Conservation (phyloP, 805 yeast species). For the Suhomyces faveliae region DNA sequence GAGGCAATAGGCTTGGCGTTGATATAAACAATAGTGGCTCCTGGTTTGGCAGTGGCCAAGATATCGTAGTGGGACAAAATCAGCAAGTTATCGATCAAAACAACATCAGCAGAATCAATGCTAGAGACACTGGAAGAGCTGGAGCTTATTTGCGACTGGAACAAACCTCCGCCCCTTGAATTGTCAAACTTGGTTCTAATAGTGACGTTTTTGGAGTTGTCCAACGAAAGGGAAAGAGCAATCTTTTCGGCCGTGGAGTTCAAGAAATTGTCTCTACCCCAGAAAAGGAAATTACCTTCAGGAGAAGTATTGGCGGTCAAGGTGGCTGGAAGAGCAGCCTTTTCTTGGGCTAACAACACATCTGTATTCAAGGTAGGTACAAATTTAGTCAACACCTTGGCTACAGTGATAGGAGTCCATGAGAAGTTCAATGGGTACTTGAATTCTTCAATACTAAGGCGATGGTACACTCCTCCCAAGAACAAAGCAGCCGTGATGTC, state of each 20-base stretch:
- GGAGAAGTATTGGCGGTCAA: constrained; percentile 42
- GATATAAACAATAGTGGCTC: constrained; percentile 55
- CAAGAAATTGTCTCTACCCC: constrained; percentile 65
- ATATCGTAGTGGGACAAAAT: constrained; percentile 62
- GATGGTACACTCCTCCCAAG: constrained; percentile 43
- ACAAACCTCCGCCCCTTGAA: constrained; percentile 66
- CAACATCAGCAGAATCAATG: constrained; percentile 61
- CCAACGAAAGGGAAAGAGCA: constrained; percentile 68
- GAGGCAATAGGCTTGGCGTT: constrained; percentile 33
- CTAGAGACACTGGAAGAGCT: constrained; percentile 45
- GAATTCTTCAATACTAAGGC: constrained; percentile 48
- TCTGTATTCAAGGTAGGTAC: constrained; percentile 28
- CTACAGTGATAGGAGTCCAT: constrained; percentile 56
- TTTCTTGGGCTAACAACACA: constrained; percentile 19
- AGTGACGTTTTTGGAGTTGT: constrained; percentile 49
- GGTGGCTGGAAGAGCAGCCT: constrained; percentile 9
- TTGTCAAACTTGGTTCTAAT: constrained; percentile 73
- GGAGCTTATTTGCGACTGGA: constrained; percentile 62
- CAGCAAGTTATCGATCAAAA: constrained; percentile 59
- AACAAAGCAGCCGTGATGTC: constrained; percentile 75
- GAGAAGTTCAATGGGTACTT: constrained; percentile 49
- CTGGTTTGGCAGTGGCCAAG: constrained; percentile 53
- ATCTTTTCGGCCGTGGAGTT: constrained; percentile 59
- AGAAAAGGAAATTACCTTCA: constrained; percentile 50
- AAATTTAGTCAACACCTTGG: constrained; percentile 48